Percentiles rank a stretch among this genome's conserved stretches.
Evolutionary conservation across 2,329 filamentous ascomycete genomes (phyloP).

Genomic region (Colletotrichum costaricense): DNA sequence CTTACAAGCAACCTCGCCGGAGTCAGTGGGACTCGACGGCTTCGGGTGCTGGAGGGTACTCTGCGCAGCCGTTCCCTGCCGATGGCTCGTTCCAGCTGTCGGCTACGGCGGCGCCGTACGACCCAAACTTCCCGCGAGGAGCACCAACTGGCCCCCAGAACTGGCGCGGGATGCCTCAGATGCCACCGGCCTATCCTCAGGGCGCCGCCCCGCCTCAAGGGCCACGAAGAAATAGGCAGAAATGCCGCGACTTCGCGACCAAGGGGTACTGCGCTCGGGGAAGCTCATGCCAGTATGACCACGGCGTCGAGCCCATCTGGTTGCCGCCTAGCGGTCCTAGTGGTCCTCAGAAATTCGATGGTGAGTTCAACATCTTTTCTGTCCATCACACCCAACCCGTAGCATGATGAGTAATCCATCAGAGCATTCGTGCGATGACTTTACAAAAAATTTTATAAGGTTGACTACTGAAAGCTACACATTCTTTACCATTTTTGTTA

Average conservation of each 20-base stretch:
- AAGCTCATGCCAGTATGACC: conserved; percentile 75
- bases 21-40: conserved; percentile 51
- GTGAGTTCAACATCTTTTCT: conserved; percentile 1
- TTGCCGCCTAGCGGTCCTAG: conserved; percentile 20
- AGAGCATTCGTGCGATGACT: conserved; percentile 39
- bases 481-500: not conserved
- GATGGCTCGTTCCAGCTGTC: conserved; percentile 32
- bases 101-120: conserved; percentile 58
- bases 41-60: conserved; percentile 27
- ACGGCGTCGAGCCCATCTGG: conserved; percentile 57
- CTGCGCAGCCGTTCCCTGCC: not conserved
- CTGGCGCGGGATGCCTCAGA: conserved; percentile 12
- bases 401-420: conserved; percentile 37
- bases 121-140: conserved; percentile 55
- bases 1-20: conserved; percentile 70
- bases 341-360: conserved; percentile 17
- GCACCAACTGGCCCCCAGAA: conserved; percentile 16
- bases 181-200: conserved; percentile 2
- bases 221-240: conserved; percentile 51
- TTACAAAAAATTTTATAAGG: conserved; percentile 40
- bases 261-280: conserved; percentile 79
- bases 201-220: not conserved
- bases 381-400: not conserved
- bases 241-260: conserved; percentile 77
- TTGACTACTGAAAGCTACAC: conserved; percentile 43